phyloP scores from a whole-genome alignment of 176 grass and related monocot species.

The Carex cristatella region DNA sequence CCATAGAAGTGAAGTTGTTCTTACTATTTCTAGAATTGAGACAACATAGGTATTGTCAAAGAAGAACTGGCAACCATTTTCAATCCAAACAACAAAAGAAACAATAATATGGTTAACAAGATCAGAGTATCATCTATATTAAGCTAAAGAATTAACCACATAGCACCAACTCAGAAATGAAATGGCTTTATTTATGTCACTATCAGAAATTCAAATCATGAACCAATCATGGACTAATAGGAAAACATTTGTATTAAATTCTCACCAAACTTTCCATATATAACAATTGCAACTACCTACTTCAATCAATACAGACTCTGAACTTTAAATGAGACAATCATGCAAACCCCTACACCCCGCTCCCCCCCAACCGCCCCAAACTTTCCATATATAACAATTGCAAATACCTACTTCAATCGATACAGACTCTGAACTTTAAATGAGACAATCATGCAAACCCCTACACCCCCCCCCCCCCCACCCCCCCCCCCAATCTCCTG shows the following conservation, averaged over 20 bases:
- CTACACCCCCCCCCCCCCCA: not conserved
- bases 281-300: not conserved
- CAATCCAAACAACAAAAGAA: not conserved
- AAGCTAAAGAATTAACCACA: not conserved
- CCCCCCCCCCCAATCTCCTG: not conserved
- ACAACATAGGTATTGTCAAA: not conserved
- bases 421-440: not conserved
- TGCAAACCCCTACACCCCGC: not conserved
- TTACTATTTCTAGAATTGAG: not conserved
- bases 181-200: not conserved
- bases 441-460: not conserved
- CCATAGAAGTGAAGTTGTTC: not conserved
- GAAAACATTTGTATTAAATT: slow-evolving; percentile 11
- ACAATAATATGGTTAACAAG: not conserved
- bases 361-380: not conserved
- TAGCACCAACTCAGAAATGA: not conserved
- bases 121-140: not conserved
- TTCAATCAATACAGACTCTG: slow-evolving; percentile 4
- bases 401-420: not conserved
- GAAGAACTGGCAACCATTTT: not conserved
- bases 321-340: not conserved
- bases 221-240: not conserved
- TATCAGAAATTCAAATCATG: slow-evolving; percentile 16
- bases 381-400: not conserved
- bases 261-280: slow-evolving; percentile 3